A percentile compares a stretch with the other conserved stretches of the same genome.
These are phyloP conservation scores for Casuarina equisetifolia DNA, from an alignment of 306 rosid species.

Conservation along the genomic window DNA sequence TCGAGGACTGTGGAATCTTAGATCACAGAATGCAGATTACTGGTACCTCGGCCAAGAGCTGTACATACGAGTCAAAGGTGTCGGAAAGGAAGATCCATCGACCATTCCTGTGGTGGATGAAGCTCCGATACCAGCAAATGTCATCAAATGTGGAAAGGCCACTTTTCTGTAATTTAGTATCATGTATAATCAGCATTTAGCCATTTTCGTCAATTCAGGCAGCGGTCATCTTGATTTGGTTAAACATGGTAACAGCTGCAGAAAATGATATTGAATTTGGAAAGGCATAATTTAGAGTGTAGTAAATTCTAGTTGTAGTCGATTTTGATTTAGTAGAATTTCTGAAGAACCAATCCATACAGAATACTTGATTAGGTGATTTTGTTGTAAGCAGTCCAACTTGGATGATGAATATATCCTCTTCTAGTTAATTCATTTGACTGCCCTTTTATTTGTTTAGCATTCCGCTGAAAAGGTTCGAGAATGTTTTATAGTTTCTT, in stretches of 20 bases:
- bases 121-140: background rate
- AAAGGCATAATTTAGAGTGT: background rate
- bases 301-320: background rate
- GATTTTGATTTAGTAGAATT: background rate
- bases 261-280: background rate
- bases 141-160: background rate
- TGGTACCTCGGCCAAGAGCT: conserved; percentile 10
- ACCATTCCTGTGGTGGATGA: conserved; percentile 3
- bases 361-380: background rate
- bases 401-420: background rate
- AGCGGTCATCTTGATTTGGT: background rate
- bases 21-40: conserved; percentile 1
- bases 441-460: too few species aligned
- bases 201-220: too few species aligned
- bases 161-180: background rate
- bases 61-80: conserved; percentile 4
- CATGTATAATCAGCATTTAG: too few species aligned
- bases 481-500: too few species aligned
- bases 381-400: background rate
- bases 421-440: too few species aligned
- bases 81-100: background rate
- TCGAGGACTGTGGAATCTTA: conserved; percentile 10
- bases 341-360: background rate
- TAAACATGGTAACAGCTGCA: background rate
- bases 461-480: too few species aligned